Percentiles rank a stretch among this genome's conserved stretches.
Evolutionary conservation across 2,329 filamentous ascomycete species (phyloP).

Genomic region (Fonsecaea pedrosoi): DNA sequence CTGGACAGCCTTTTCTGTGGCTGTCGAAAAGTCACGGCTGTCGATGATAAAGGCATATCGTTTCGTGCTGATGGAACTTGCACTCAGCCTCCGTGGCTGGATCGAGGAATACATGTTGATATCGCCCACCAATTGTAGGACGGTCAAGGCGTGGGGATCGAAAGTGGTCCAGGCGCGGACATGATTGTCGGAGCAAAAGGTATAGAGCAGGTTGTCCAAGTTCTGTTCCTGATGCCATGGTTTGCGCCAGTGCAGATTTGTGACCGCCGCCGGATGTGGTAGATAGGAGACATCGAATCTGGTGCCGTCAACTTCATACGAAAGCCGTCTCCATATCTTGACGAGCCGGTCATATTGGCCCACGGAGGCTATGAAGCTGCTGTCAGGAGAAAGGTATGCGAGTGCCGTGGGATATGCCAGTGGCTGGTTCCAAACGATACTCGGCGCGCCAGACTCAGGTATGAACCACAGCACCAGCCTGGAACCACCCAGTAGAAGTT

Average conservation of each 20-base stretch:
- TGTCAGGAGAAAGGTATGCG: conserved; percentile 83
- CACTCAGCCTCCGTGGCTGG: conserved; percentile 58
- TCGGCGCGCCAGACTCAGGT: conserved; percentile 47
- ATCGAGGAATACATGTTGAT: conserved; percentile 79
- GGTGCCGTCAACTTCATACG: conserved; percentile 81
- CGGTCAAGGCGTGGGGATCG: conserved; percentile 72
- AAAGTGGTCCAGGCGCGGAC: conserved; percentile 83
- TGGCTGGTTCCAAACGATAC: conserved; percentile 72
- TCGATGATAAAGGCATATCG: conserved; percentile 83
- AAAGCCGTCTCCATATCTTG: conserved; percentile 90
- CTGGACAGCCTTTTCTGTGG: conserved; percentile 77
- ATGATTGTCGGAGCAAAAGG: conserved; percentile 79
- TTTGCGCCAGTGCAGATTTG: conserved; percentile 82
- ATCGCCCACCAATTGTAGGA: conserved; percentile 78
- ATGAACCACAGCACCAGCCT: conserved; percentile 73
- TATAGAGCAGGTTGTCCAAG: conserved; percentile 87
- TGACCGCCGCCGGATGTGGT: conserved; percentile 81
- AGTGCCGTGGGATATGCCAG: conserved; percentile 76
- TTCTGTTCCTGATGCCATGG: conserved; percentile 78
- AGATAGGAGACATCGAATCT: conserved; percentile 92
- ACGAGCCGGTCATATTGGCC: conserved; percentile 80
- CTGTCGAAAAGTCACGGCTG: conserved; percentile 76
- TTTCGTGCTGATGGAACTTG: conserved; percentile 50
- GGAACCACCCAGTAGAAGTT: conserved; percentile 78
- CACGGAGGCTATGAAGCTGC: conserved; percentile 81